These are phyloP conservation scores for Begonia fuchsioides DNA, from an alignment of 306 rosid species.

Conservation along the genomic window DNA sequence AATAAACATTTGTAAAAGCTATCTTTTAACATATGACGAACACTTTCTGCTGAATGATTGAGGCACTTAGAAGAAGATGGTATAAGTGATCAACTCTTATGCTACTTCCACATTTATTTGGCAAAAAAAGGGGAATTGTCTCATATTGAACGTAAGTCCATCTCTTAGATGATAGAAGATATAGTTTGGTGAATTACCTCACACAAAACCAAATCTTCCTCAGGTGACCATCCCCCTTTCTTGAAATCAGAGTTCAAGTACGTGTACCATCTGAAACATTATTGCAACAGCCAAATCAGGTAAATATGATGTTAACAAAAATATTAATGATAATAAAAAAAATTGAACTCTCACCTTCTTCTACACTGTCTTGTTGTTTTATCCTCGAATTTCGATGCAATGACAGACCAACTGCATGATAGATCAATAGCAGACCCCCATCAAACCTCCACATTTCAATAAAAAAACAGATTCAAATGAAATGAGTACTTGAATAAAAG, in stretches of 20 bases:
- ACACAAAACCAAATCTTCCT: conserved; percentile 90
- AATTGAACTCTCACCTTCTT: conserved; percentile 58
- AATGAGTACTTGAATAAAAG: background rate
- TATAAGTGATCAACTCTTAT: too few species aligned
- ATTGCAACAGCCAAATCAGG: conserved; percentile 14
- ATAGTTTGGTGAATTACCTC: conserved; percentile 38
- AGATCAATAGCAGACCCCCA: conserved; percentile 2
- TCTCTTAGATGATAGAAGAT: too few species aligned
- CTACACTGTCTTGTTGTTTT: conserved; percentile 98
- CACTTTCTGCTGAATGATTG: too few species aligned
- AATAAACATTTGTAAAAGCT: too few species aligned
- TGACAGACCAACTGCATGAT: conserved; percentile 74
- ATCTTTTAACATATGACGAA: too few species aligned
- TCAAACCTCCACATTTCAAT: background rate
- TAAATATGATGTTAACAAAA: conserved; percentile 8
- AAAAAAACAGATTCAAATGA: background rate
- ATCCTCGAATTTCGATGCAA: conserved; percentile 91
- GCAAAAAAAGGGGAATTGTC: too few species aligned
- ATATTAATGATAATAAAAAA: conserved; percentile 5
- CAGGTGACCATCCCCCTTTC: conserved; percentile 99
- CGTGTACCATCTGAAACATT: conserved; percentile 78
- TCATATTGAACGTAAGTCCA: too few species aligned
- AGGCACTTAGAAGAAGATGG: too few species aligned
- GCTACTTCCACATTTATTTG: too few species aligned
- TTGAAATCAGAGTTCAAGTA: conserved; percentile 97